Evolutionary conservation across 208 protist species (phyloP).

Genomic region (Phytomonas francai): DNA sequence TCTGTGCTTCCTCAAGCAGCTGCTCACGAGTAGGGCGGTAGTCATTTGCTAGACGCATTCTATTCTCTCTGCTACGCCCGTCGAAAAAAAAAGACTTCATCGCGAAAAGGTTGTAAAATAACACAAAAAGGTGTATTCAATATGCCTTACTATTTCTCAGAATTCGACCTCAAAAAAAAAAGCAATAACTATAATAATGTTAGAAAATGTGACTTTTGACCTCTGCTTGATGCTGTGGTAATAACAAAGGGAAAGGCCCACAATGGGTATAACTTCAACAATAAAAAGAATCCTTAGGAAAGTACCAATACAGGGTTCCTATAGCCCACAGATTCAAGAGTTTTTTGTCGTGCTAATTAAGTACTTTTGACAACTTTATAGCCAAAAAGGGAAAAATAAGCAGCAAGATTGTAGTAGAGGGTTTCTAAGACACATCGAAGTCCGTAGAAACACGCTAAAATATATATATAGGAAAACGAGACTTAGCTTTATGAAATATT

Average conservation of each 20-base stretch:
- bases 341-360: not conserved
- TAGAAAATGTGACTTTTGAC: not conserved
- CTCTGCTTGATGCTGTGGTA: not conserved
- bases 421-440: not conserved
- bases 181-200: not conserved
- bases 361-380: not conserved
- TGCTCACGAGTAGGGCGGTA: constrained; percentile 34
- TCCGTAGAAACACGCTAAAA: constrained; percentile 6
- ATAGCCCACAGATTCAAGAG: not conserved
- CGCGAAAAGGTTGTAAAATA: not conserved
- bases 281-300: not conserved
- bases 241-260: not conserved
- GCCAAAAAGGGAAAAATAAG: constrained; percentile 6
- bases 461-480: constrained; percentile 8
- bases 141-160: not conserved
- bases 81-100: constrained; percentile 56
- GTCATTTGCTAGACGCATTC: constrained; percentile 56
- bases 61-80: constrained; percentile 47
- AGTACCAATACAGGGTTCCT: not conserved
- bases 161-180: not conserved
- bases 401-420: not conserved
- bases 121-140: not conserved
- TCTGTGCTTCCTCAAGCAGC: constrained; percentile 45
- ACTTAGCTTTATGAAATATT: not conserved
- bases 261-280: not conserved